Base-by-base conservation (phyloP, 2,329 filamentous ascomycete genomes). In the Botryotinia convoluta region DNA sequence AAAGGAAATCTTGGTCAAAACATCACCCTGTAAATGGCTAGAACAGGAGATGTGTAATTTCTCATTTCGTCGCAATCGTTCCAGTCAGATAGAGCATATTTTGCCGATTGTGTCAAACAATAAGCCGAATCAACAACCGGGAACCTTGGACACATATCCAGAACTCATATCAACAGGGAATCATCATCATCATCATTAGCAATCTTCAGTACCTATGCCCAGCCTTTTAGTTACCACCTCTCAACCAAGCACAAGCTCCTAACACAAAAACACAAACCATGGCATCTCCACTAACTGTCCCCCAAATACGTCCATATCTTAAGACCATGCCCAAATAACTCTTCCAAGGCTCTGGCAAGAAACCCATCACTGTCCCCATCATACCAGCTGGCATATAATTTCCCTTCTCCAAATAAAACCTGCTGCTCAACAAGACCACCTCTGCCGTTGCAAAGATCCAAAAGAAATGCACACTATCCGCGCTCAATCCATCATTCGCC, bases 371-470 rank as follows among this genome's bases (percentile, higher is more conserved):
- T 37, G 87, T 91, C 75, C 89, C 90, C 75, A 93, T 77, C 73
- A 92, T 86, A 4, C 92, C 91, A 39, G 84, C 82, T 4, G 87
- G 88, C 74, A 88, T 87, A 63, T 87, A 57, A 61, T 84, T 81
- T 29, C 82, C 87, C 77, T 88, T 89, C 78, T 94, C 92, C 69
- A 93, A 79, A 77, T 94, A 89, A 80, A 91, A 93, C 37, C 92
- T 86, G 44, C 88, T 90, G 1, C 89, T 91, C 76, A 95, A 88
- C 75, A 95, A 84, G 71, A 93, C 81, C 18, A 93, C 86, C 83
- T 96, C 92, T 45, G 89, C 90, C 0, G 92, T 93, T 9, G 92
- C 91, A 80, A 95, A 96, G n/a, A 92, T 87, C 84, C 90, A 93
- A 82, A 95, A 94, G 82, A 94, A 91, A 75, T 86, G 85, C 63